These are phyloP conservation scores for Tephrocybe rancida DNA, from an alignment of 768 basidiomycete species.

Conservation along the genomic window DNA sequence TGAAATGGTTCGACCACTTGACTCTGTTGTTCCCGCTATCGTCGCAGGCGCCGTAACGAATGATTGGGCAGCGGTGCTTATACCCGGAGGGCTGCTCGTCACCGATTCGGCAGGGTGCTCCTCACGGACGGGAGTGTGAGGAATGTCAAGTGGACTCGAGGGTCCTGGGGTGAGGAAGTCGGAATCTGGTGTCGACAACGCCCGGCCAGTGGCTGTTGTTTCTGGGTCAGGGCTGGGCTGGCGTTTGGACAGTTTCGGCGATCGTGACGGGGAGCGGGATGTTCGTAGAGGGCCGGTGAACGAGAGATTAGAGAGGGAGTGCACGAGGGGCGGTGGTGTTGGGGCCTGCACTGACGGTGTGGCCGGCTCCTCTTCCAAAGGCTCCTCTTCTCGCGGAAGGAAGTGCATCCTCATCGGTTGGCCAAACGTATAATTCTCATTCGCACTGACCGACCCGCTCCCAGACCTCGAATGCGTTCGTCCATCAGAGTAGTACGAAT, in stretches of 20 bases:
- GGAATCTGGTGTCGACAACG: background rate
- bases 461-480: constrained; percentile 50
- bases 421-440: constrained; percentile 80
- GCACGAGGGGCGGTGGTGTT: constrained; percentile 17
- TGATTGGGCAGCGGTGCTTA: constrained; percentile 71
- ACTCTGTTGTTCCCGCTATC: constrained; percentile 57
- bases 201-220: background rate
- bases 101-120: constrained; percentile 16
- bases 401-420: constrained; percentile 49
- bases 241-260: background rate
- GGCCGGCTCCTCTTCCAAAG: constrained; percentile 19
- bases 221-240: constrained; percentile 3
- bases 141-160: constrained; percentile 24
- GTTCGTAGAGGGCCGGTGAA: constrained; percentile 7
- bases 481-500: constrained; percentile 37
- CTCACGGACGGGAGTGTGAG: constrained; percentile 2
- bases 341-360: constrained; percentile 8
- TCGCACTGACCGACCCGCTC: constrained; percentile 49
- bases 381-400: constrained; percentile 27
- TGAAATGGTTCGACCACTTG: constrained; percentile 45
- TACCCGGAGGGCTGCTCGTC: constrained; percentile 52
- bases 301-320: constrained; percentile 16
- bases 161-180: constrained; percentile 19
- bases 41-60: constrained; percentile 71
- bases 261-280: background rate